Base-by-base conservation (phyloP, 768 basidiomycete genomes). In the Russula olivacea region DNA sequence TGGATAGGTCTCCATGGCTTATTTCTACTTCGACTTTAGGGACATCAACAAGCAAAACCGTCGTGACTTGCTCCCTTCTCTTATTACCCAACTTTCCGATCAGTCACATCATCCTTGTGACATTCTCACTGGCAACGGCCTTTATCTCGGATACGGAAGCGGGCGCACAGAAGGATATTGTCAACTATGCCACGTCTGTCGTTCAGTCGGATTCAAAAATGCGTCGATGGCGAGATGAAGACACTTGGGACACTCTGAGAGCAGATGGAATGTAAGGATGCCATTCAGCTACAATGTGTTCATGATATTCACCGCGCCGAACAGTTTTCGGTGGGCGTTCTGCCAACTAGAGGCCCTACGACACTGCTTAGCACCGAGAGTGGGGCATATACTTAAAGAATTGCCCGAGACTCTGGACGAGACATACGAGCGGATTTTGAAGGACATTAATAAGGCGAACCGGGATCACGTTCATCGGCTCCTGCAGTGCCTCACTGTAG, bases 401-500 rank as follows among this genome's bases (percentile, higher is more conserved):
- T 45, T 56, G n/a, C 41, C 55, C 3, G 55, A 45, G 8, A 14
- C 55, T 0, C 28, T 56, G 12, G 55, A 56, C 55, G 55, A 56
- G 28, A 56, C 55, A 8, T 56, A 56, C 41, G 41, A 43, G 15
- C 55, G 55, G 1, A 21, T 56, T 21, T 4, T 56, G 4, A 30
- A 30, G 55, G 41, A 45, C 11, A 56, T 56, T 30, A 56, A 45
- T 11, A 56, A 45, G 55, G 41, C 55, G 23, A 56, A 56, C 12
- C 19, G 55, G 14, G 55, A 28, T 6, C 55, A 45, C 3, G 55
- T 43, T 12, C 41, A 28, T 32, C 55, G 41, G 3, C 23, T 56
- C 10, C 21, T 56, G 5, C 55, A 56, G 32, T 56, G 55, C 36
- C 55, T 56, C 28, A 32, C 41, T 1, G 55, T 45, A 2, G 55